These are phyloP conservation scores for Euryodendron excelsum DNA, from an alignment of 148 eudicot genomes.

Conservation along the genomic window DNA sequence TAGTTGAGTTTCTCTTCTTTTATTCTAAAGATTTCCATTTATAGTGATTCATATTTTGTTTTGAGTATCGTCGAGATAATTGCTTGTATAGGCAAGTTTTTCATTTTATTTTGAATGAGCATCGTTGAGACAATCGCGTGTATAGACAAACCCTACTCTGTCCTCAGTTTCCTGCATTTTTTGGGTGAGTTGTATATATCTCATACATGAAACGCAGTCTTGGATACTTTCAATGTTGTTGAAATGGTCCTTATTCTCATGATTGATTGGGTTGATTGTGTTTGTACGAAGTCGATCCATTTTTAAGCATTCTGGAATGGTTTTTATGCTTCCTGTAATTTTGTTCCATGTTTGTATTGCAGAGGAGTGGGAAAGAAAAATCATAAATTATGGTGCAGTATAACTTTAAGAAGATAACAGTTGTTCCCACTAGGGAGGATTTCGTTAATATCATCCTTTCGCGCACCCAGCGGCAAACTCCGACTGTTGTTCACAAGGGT, in stretches of 20 bases:
- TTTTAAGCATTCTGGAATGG: neutral
- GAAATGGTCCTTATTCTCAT: neutral
- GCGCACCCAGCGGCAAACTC: constrained; percentile 85
- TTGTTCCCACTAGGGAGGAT: constrained; percentile 84
- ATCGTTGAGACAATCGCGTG: too few species aligned
- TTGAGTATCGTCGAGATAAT: too few species aligned
- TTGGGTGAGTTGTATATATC: neutral
- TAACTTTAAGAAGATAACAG: constrained; percentile 84
- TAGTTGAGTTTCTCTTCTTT: too few species aligned
- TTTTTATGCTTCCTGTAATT: neutral
- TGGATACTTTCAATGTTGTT: neutral
- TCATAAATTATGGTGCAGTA: constrained; percentile 71
- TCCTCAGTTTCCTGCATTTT: neutral
- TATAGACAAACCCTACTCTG: too few species aligned
- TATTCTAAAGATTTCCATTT: too few species aligned
- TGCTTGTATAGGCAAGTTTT: too few species aligned
- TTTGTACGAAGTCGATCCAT: neutral
- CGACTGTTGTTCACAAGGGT: constrained; percentile 92
- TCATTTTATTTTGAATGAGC: too few species aligned
- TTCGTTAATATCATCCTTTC: constrained; percentile 83
- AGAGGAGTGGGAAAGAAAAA: constrained; percentile 26
- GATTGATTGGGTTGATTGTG: neutral
- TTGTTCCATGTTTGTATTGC: constrained; percentile 3
- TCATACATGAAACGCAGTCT: neutral
- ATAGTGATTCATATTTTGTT: too few species aligned